Percentiles rank a stretch among this genome's conserved stretches.
These are phyloP conservation scores for Lasiosphaeria ovina DNA, from an alignment of 495 filamentous ascomycete genomes.

Conservation along the genomic window DNA sequence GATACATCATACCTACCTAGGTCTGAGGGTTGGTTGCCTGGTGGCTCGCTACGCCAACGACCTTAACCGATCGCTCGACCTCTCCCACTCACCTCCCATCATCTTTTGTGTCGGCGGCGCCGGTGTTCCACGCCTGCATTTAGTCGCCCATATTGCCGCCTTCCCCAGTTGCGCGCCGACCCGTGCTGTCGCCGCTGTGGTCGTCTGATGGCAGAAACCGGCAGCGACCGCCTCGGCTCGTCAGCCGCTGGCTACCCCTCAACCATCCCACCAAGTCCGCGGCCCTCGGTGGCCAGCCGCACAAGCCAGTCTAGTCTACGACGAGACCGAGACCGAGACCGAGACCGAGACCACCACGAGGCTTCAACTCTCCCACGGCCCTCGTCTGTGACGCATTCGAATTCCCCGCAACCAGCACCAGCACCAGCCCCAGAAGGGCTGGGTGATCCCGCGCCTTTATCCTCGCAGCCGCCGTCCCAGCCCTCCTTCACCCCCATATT, in stretches of 20 bases:
- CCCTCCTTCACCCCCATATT: slow-evolving; percentile 64
- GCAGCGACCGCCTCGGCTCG: slow-evolving; percentile 26
- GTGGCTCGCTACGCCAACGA: too few relatives aligned
- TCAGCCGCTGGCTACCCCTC: slow-evolving; percentile 20
- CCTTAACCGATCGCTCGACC: too few relatives aligned
- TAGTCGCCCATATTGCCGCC: too few relatives aligned
- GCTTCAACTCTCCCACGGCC: slow-evolving; percentile 15
- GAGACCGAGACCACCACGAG: slow-evolving; percentile 27
- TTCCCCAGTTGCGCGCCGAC: neutral
- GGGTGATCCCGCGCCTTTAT: slow-evolving; percentile 2
- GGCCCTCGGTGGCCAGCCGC: slow-evolving; percentile 28
- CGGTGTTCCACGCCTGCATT: too few relatives aligned
- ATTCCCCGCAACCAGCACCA: slow-evolving; percentile 15
- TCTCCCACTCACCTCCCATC: too few relatives aligned
- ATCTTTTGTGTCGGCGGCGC: too few relatives aligned
- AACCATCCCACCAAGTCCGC: slow-evolving; percentile 28
- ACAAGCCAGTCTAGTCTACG: slow-evolving; percentile 30
- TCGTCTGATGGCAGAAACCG: slow-evolving; percentile 24
- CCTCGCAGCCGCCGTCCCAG: slow-evolving; percentile 9
- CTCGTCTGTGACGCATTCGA: slow-evolving; percentile 17
- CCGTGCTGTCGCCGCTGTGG: neutral
- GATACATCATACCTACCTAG: too few relatives aligned
- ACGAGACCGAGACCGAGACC: slow-evolving; percentile 23
- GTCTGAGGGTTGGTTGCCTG: too few relatives aligned
- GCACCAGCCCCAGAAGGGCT: slow-evolving; percentile 4